A percentile compares a stretch with the other conserved stretches of the same genome.
These are phyloP conservation scores for Glycine latifolia DNA, from an alignment of 306 rosid genomes.

Conservation along the genomic window DNA sequence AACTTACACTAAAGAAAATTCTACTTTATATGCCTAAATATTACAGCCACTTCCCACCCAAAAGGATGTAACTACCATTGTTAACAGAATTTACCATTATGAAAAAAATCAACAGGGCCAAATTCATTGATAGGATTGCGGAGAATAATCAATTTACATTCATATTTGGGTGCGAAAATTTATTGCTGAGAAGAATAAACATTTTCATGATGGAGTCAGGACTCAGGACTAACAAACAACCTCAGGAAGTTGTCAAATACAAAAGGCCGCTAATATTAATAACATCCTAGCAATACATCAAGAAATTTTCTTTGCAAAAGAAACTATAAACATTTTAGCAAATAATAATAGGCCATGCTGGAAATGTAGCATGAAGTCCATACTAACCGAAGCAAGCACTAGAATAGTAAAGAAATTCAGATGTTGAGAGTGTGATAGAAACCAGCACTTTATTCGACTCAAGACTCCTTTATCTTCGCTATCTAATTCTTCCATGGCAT, in stretches of 20 bases:
- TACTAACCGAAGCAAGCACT: slow-evolving; percentile 98
- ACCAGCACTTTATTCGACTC: slow-evolving; percentile 73
- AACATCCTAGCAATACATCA: slow-evolving; percentile 14
- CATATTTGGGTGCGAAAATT: not conserved
- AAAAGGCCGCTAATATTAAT: slow-evolving; percentile 6
- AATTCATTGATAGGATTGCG: not conserved
- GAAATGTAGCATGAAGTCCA: slow-evolving; percentile 43
- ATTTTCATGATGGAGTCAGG: not conserved
- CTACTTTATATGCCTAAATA: slow-evolving; percentile 28
- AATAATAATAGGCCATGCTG: not conserved
- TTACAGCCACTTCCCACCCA: not conserved
- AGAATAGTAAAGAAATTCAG: slow-evolving; percentile 82
- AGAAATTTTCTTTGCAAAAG: slow-evolving; percentile 6
- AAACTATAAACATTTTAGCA: slow-evolving; percentile 14
- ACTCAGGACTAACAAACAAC: slow-evolving; percentile 16
- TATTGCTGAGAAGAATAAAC: slow-evolving; percentile 4
- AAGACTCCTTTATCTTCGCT: slow-evolving; percentile 70
- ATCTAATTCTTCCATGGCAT: slow-evolving; percentile 78
- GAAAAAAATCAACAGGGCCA: slow-evolving; percentile 7
- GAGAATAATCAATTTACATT: slow-evolving; percentile 11
- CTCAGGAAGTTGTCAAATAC: slow-evolving; percentile 11
- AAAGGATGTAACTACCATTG: not conserved
- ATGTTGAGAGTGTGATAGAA: slow-evolving; percentile 82
- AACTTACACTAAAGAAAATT: slow-evolving; percentile 15
- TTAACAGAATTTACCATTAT: slow-evolving; percentile 14